A percentile compares a stretch with the other conserved stretches of the same genome.
phyloP scores from a whole-genome alignment of 805 yeast genomes.

The Wickerhamomyces hampshirensis region DNA sequence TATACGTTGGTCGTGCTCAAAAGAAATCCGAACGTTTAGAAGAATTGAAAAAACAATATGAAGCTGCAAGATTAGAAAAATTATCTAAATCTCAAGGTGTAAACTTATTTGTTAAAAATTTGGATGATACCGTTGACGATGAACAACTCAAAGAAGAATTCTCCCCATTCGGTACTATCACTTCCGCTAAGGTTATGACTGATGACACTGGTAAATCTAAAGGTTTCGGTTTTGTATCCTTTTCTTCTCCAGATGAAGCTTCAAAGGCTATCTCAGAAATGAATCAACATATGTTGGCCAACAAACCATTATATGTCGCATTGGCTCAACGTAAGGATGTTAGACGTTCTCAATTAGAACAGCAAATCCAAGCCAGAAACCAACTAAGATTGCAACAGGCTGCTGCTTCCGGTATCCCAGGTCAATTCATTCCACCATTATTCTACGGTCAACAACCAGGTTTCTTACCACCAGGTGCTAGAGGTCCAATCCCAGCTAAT shows the following conservation, averaged over 20 bases:
- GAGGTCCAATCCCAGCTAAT: constrained; percentile 80
- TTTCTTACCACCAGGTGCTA: constrained; percentile 76
- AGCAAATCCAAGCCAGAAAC: constrained; percentile 97
- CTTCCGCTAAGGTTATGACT: constrained; percentile 94
- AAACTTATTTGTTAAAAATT: constrained; percentile 93
- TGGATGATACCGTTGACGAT: constrained; percentile 89
- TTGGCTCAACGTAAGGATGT: constrained; percentile 98
- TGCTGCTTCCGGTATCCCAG: constrained; percentile 80
- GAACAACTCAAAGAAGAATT: constrained; percentile 90
- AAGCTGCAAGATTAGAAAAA: constrained; percentile 86
- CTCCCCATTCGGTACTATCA: constrained; percentile 87
- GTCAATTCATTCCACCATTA: constrained; percentile 80
- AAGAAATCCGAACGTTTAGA: constrained; percentile 97
- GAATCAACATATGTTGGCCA: constrained; percentile 93
- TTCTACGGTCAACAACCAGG: constrained; percentile 69
- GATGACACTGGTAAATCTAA: constrained; percentile 93
- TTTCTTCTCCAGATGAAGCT: constrained; percentile 97
- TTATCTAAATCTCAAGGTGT: constrained; percentile 95
- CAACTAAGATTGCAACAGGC: constrained; percentile 98
- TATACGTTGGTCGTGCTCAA: constrained; percentile 98
- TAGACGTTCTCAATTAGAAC: constrained; percentile 94
- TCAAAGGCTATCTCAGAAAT: constrained; percentile 96
- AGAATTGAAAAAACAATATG: constrained; percentile 93
- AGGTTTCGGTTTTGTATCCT: constrained; percentile 98
- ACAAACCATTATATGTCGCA: constrained; percentile 97